Conservation (phyloP, 2,329 filamentous ascomycete species). For the Diaporthe velutina region DNA sequence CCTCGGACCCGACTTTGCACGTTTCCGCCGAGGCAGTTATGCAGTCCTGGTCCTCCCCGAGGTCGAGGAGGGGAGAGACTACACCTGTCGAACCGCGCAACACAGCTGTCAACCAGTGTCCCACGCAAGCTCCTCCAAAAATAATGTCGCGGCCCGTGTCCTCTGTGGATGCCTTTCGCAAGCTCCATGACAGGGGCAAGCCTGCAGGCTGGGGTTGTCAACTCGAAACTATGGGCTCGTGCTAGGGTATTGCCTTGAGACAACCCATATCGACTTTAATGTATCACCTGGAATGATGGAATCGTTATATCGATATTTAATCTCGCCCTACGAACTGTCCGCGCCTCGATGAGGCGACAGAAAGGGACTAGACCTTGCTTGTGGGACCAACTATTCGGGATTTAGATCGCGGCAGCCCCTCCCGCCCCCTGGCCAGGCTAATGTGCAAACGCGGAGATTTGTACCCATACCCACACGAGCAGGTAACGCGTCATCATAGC, state of each 20-base stretch:
- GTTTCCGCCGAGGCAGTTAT: conserved; percentile 18
- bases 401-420: conserved; percentile 36
- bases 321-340: conserved; percentile 13
- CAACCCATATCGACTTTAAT: conserved; percentile 16
- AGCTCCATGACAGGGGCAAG: background rate
- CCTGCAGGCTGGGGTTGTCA: conserved; percentile 23
- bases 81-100: conserved; percentile 12
- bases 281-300: conserved; percentile 13
- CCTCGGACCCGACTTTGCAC: conserved; percentile 26
- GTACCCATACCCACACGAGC: conserved; percentile 27
- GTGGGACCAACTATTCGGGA: conserved; percentile 39
- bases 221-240: conserved; percentile 25
- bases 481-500: conserved; percentile 29
- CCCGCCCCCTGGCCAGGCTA: conserved; percentile 9
- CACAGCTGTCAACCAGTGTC: conserved; percentile 23
- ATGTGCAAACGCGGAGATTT: conserved; percentile 28
- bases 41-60: conserved; percentile 9
- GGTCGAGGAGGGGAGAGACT: background rate
- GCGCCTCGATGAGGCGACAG: conserved; percentile 1
- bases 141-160: conserved; percentile 32
- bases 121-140: conserved; percentile 20
- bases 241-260: conserved; percentile 19
- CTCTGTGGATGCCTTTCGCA: background rate
- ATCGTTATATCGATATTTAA: conserved; percentile 27
- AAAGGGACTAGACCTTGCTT: conserved; percentile 32